Percentiles rank a stretch among this genome's conserved stretches.
Evolutionary conservation across 2,329 filamentous ascomycete species (phyloP).

Genomic region (Mycosphaerella sp.): DNA sequence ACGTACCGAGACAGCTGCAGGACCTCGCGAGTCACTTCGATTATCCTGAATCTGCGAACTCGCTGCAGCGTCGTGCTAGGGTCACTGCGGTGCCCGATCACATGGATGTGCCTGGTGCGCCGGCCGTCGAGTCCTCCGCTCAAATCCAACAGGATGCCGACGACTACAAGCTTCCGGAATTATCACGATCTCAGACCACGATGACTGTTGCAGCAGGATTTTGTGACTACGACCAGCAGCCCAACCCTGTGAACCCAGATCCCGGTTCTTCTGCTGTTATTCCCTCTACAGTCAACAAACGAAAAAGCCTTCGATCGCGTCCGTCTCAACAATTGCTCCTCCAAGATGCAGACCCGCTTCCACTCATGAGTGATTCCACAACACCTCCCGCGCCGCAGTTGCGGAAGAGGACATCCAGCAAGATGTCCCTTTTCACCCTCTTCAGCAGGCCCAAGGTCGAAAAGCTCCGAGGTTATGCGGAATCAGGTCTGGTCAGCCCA

Average conservation of each 20-base stretch:
- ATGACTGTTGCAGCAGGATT: constrained; percentile 11
- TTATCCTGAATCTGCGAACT: constrained; percentile 19
- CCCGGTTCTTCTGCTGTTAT: constrained; percentile 11
- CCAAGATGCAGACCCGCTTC: constrained; percentile 21
- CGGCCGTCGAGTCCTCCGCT: constrained; percentile 14
- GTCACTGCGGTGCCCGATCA: constrained; percentile 12
- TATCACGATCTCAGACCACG: constrained; percentile 18
- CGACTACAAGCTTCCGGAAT: constrained; percentile 13
- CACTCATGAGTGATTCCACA: constrained; percentile 14
- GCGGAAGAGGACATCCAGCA: constrained; percentile 24
- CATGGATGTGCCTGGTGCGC: constrained; percentile 20
- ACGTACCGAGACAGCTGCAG: constrained; percentile 7
- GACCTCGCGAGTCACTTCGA: constrained; percentile 15
- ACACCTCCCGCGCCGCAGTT: constrained; percentile 15
- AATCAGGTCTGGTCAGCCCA: constrained; percentile 34
- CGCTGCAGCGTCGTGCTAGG: constrained; percentile 20
- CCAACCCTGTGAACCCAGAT: not conserved
- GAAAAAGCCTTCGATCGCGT: constrained; percentile 20
- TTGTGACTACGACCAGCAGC: constrained; percentile 4
- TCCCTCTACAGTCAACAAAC: constrained; percentile 14
- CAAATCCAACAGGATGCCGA: constrained; percentile 11
- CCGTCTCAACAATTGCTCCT: constrained; percentile 16
- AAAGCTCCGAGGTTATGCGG: constrained; percentile 42
- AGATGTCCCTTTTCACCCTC: constrained; percentile 46
- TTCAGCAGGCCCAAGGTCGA: constrained; percentile 48